phyloP scores from a whole-genome alignment of 2,329 filamentous ascomycete genomes.

The Alternaria ventricosa region DNA sequence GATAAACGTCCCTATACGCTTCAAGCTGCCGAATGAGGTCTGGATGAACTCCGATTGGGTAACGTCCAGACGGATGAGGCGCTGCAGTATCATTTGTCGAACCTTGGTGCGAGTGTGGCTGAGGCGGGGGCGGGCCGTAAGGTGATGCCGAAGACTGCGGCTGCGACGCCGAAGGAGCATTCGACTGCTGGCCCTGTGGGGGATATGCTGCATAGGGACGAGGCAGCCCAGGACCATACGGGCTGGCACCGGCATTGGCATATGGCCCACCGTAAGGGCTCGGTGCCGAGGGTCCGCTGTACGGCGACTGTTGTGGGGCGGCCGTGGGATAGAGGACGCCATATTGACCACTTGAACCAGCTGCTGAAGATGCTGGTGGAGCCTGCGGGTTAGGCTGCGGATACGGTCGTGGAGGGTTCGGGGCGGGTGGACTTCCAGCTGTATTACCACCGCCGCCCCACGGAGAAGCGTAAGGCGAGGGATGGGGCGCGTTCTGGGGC shows the following conservation, averaged over 20 bases:
- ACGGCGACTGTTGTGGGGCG: constrained; percentile 30
- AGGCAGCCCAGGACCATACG: constrained; percentile 32
- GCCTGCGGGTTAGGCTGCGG: constrained; percentile 33
- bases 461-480: constrained; percentile 46
- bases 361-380: constrained; percentile 29
- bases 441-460: constrained; percentile 44
- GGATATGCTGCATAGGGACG: constrained; percentile 40
- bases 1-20: constrained; percentile 42
- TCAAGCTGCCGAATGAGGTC: constrained; percentile 43
- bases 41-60: constrained; percentile 35
- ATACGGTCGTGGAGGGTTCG: constrained; percentile 41
- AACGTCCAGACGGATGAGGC: constrained; percentile 37
- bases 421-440: constrained; percentile 32
- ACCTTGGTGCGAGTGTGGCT: constrained; percentile 10
- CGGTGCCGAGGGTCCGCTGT: constrained; percentile 27
- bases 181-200: constrained; percentile 26
- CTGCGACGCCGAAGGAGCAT: constrained; percentile 18
- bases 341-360: constrained; percentile 39
- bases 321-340: constrained; percentile 44
- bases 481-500: constrained; percentile 34
- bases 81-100: constrained; percentile 9
- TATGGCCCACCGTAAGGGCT: constrained; percentile 41
- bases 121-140: constrained; percentile 16
- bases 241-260: constrained; percentile 35
- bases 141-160: constrained; percentile 15